Evolutionary conservation across 352 stramenopile species (phyloP), one percentile per base, ranked within the genome.

Genomic region (Phytophthora chlamydospora): DNA sequence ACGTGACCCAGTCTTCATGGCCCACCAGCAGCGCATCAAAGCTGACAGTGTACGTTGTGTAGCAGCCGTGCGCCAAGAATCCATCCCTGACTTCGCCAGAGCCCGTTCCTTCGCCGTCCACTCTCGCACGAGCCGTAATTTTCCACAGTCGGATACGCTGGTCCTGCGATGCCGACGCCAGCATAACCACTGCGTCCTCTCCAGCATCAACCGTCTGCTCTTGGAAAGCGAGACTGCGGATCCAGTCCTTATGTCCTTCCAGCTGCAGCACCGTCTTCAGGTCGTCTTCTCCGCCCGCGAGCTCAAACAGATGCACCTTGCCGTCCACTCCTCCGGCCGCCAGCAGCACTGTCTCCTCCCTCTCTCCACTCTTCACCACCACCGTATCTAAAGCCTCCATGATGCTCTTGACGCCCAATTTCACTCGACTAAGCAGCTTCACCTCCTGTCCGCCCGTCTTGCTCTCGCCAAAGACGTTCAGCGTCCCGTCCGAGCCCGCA

Each of bases 1-100:
- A 91, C 11, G 85, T 93, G 38, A 93, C 83, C 85, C 85, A 93
- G 53, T 93, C 85, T 56, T 93, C 85, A 56, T 93, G 85, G 4
- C 77, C 85, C 1, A 89, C 36, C 14, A 93, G 70, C 17, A 93
- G 56, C 19, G 85, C 68, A 27, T 93, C 80, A 45, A 90, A 92
- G 35, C 71, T 82, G 14, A 88, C 67, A 3, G 58, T 83, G 42
- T 88, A 89, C 12, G 7, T 55, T 19, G 21, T 45, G 11, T 36
- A 33, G 11, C 24, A 21, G 0, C 76, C 74, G 14, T 41, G 19
- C 0, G 76, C 75, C 17, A 76, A 58, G 32, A 81, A 85, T 4
- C 64, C 68, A 36, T 75, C 58, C 13, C 60, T 62, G n/a, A 58
- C 59, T 29, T 71, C 62, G 16, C 34, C 42, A 42, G 44, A 45